Base-by-base conservation (phyloP, 2,329 filamentous ascomycete genomes). In the Gaeumannomyces tritici region DNA sequence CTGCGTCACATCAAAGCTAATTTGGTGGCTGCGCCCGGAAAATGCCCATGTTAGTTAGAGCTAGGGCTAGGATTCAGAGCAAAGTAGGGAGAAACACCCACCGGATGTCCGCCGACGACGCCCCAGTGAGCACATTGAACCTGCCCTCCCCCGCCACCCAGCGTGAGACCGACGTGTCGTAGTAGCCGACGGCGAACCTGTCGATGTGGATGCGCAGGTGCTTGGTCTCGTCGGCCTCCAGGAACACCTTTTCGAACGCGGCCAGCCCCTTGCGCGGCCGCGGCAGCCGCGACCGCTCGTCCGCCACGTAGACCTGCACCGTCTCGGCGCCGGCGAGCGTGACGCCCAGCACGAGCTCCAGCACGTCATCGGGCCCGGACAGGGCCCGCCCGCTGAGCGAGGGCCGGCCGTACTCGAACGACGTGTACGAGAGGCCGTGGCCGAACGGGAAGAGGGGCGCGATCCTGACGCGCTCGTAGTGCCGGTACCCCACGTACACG, bases 401-500 rank as follows among this genome's bases (percentile, higher is more conserved):
- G 0, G 85, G 80, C 1, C 78, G 75, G 18, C 84, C 51, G 9
- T 33, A 33, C 31, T 6, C 31, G 9, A 70, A 71, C n/a, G 59
- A 63, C 6, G 70, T 69, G 63, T 69, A 70, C 64, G 66, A 69
- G 55, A 70, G 64, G 12, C 69, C 69, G 62, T 67, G 66, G 3
- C 69, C 69, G 63, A 71, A 72, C 7, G 70, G 69, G 62, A 69
- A 72, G 55, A 71, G 64, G 33, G 69, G 67, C 28, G 62, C 60
- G 42, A 60, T 61, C 31, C 64, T 60, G 9, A 79, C 76, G 68
- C 81, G 84, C 69, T 91, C 88, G 69, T 89, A 91, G 73, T 83
- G 89, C 24, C 87, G 78, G 72, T 91, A 91, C 0, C 89, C 89
- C 18, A 91, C 80, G 69, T 88, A 90, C 47, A 91, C 79, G 61